A percentile compares a stretch with the other conserved stretches of the same genome.
phyloP scores from a whole-genome alignment of 139 green algal genomes.

The Haematococcus sp. region DNA sequence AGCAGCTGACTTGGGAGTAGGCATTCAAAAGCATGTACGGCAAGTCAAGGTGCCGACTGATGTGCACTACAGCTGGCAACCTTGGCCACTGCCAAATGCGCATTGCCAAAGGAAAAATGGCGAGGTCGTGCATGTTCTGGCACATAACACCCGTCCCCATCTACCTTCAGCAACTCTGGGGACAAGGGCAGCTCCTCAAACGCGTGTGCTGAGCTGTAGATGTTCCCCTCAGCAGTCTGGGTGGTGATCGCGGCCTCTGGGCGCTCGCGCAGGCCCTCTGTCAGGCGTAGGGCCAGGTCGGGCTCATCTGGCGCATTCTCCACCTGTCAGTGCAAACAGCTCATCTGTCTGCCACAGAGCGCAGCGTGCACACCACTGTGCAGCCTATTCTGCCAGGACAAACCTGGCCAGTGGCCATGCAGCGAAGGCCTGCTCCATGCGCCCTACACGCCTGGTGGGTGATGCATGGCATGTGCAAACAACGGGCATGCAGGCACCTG shows the following conservation, averaged over 20 bases:
- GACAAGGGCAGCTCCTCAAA: constrained; percentile 89
- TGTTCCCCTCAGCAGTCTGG: constrained; percentile 48
- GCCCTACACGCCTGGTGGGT: neutral
- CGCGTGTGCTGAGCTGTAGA: constrained; percentile 74
- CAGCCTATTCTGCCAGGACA: neutral
- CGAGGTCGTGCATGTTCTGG: too few species aligned
- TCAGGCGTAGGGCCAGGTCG: constrained; percentile 54
- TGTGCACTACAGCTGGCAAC: neutral
- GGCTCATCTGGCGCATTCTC: constrained; percentile 52
- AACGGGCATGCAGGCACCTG: constrained; percentile 5
- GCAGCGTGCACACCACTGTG: neutral
- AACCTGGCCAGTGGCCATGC: neutral
- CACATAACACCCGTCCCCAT: too few species aligned
- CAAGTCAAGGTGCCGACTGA: too few species aligned
- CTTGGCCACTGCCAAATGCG: too few species aligned
- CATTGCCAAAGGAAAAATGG: too few species aligned
- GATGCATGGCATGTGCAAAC: neutral
- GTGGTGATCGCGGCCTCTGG: constrained; percentile 40
- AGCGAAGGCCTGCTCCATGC: neutral
- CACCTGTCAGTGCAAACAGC: constrained; percentile 10
- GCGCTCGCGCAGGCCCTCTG: constrained; percentile 33
- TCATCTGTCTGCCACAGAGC: neutral
- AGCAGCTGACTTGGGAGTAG: neutral
- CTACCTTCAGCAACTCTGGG: constrained; percentile 69
- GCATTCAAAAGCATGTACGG: neutral